A percentile compares a stretch with the other conserved stretches of the same genome.
Evolutionary conservation across 441 rosid genomes (phyloP).

Genomic region (Syzygium malaccense): DNA sequence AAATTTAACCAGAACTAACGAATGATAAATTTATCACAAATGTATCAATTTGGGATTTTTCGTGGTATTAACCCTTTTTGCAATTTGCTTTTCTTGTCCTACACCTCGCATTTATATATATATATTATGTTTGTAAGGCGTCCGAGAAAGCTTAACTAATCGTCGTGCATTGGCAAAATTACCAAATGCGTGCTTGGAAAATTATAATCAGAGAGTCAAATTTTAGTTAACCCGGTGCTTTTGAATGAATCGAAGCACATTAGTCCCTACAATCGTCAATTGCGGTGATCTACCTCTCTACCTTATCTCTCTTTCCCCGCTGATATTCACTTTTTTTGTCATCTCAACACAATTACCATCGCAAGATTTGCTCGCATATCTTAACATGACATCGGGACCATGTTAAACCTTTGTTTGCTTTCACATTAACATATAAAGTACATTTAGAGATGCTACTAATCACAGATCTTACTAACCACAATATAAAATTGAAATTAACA

Average conservation of each 20-base stretch:
- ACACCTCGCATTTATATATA: too few relatives aligned
- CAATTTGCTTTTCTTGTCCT: too few relatives aligned
- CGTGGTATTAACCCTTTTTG: too few relatives aligned
- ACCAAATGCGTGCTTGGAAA: not conserved
- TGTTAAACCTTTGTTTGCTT: fast-evolving
- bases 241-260: not conserved
- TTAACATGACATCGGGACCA: not conserved
- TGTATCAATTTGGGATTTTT: too few relatives aligned
- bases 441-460: not conserved
- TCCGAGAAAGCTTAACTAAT: not conserved
- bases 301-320: not conserved
- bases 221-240: not conserved
- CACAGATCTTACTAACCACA: not conserved
- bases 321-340: not conserved
- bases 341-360: fast-evolving
- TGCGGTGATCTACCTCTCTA: not conserved
- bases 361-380: not conserved
- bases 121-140: too few relatives aligned
- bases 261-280: fast-evolving
- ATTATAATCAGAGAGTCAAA: not conserved
- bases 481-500: not conserved
- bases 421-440: fast-evolving
- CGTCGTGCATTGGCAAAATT: not conserved
- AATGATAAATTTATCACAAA: too few relatives aligned
- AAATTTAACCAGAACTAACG: too few relatives aligned